Conservation (phyloP, 129 eudicot species). For the Helichrysum umbraculigerum region DNA sequence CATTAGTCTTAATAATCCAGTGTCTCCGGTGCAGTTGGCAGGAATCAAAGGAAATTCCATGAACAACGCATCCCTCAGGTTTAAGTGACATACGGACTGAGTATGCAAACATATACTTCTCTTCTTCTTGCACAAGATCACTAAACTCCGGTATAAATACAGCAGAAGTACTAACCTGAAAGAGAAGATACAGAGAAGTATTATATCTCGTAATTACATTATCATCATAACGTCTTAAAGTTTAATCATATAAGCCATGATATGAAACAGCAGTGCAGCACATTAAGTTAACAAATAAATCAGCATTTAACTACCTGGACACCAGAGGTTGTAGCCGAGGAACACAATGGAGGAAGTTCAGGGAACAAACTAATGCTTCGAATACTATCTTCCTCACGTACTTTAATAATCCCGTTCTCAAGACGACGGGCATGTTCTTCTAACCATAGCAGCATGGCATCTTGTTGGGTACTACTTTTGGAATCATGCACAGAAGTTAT, state of each 20-base stretch:
- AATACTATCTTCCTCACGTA: constrained; percentile 50
- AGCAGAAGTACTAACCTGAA: constrained; percentile 89
- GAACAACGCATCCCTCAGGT: constrained; percentile 67
- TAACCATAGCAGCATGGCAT: constrained; percentile 80
- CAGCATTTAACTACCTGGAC: constrained; percentile 62
- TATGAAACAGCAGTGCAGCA: neutral
- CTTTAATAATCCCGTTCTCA: constrained; percentile 52
- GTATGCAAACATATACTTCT: constrained; percentile 65
- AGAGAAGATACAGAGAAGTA: neutral
- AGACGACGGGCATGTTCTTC: constrained; percentile 82
- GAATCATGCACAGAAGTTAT: constrained; percentile 47
- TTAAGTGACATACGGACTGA: constrained; percentile 80
- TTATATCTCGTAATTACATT: neutral
- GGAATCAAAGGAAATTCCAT: constrained; percentile 50
- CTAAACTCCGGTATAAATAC: constrained; percentile 76
- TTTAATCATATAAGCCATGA: neutral
- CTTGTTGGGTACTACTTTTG: constrained; percentile 45
- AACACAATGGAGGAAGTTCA: constrained; percentile 60
- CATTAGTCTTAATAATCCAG: constrained; percentile 67
- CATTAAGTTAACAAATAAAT: neutral
- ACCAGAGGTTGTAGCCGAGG: constrained; percentile 70
- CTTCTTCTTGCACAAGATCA: constrained; percentile 38
- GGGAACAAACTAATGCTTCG: constrained; percentile 68
- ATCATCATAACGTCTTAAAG: neutral
- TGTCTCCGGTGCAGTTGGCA: constrained; percentile 90